Base-by-base conservation (phyloP, 2,329 filamentous ascomycete genomes). In the Colletotrichum plurivorum region DNA sequence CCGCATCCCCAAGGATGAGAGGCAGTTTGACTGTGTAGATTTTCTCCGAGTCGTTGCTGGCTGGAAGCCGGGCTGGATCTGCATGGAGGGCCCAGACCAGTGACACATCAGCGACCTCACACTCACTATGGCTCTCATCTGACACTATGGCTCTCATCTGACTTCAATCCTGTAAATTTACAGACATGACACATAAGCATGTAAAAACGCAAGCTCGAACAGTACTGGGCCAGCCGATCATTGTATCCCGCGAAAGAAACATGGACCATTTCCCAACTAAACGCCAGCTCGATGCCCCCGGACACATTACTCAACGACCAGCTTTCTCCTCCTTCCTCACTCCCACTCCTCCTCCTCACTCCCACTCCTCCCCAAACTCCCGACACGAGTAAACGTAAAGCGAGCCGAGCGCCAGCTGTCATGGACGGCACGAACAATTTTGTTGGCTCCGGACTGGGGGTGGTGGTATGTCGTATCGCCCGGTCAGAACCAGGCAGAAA, bases 241-340 rank as follows among this genome's bases (percentile, higher is more conserved):
- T 52, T 63, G 51, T 55, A 48, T 57, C 31, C 48, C 57, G 57
- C n/a, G 5, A 57, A 56, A 36, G 43, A 61, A 41, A 54, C 57
- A 58, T 43, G 20, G 20, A 43, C 39, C 22, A 41, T 43, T 58
- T 70, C 46, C 64, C 67, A 70, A 52, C 31, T 51, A 39, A 70
- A 70, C 64, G 63, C 64, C 67, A 63, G 54, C 64, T 51, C 39
- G 27, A 46, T 68, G 67, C 58, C 52, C 67, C 27, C n/a, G n/a
- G 25, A 25, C 39, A 27, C 60, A 41, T 15, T 41, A 6, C 18
- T 51, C 43, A 48, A 51, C 54, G 36, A 64, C 31, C 62, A 55
- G 45, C 18, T 36, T 36, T 5, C 31, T 36, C 31, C 31, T 10
- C 22, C 18, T 36, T 36, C 20, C 7, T 36, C 9, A 5, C 13